Evolutionary conservation across 1,284 basidiomycete genomes (phyloP).

Genomic region (Chalciporus sp.): DNA sequence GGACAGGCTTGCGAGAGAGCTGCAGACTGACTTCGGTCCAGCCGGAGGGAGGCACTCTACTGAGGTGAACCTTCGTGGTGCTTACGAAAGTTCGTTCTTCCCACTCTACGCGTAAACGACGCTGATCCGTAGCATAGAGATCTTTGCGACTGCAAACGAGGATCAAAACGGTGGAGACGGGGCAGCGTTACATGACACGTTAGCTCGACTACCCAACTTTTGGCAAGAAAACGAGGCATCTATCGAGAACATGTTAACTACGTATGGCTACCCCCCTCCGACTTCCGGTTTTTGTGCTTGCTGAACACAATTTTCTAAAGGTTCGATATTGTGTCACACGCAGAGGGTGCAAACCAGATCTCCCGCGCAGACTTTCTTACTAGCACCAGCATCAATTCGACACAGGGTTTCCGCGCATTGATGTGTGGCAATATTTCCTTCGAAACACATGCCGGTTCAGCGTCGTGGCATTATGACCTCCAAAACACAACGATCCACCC

Average conservation of each 20-base stretch:
- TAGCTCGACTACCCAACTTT: slow-evolving; percentile 55
- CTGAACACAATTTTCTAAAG: slow-evolving; percentile 37
- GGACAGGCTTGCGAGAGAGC: slow-evolving; percentile 27
- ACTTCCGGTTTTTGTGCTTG: neutral
- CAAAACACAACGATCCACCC: slow-evolving; percentile 45
- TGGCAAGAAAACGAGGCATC: slow-evolving; percentile 54
- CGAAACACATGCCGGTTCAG: slow-evolving; percentile 40
- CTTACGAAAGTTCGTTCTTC: slow-evolving; percentile 49
- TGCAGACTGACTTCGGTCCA: slow-evolving; percentile 44
- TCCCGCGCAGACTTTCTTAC: slow-evolving; percentile 60
- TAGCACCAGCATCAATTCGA: slow-evolving; percentile 49
- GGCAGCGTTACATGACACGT: slow-evolving; percentile 45
- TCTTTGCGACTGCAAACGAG: slow-evolving; percentile 38
- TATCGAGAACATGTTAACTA: slow-evolving; percentile 57
- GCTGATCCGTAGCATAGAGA: slow-evolving; percentile 35
- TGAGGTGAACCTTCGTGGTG: slow-evolving; percentile 49
- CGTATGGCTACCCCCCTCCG: slow-evolving; percentile 37
- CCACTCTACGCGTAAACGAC: neutral
- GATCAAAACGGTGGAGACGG: slow-evolving; percentile 36
- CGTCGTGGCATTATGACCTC: slow-evolving; percentile 58
- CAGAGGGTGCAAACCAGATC: slow-evolving; percentile 47
- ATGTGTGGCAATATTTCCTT: slow-evolving; percentile 47
- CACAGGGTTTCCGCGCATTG: slow-evolving; percentile 54
- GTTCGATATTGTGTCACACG: slow-evolving; percentile 60
- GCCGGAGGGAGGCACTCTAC: slow-evolving; percentile 46